Evolutionary conservation across 345 rosid species (phyloP).

Genomic region (Raphanus sativus): DNA sequence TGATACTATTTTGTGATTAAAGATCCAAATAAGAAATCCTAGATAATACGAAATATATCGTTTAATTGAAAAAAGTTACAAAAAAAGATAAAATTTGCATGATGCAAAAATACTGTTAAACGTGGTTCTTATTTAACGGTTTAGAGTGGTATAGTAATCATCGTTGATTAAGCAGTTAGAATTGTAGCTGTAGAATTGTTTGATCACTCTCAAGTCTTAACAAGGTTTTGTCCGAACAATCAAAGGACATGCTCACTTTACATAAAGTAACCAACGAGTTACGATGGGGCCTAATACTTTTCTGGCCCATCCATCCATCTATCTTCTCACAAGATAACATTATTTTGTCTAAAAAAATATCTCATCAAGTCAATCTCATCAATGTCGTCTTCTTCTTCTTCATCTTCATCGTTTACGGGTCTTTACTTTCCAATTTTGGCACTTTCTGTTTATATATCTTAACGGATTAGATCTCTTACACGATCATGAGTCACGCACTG

Average conservation of each 20-base stretch:
- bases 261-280: not conserved
- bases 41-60: too few species aligned
- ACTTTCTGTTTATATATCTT: not conserved
- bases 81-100: too few species aligned
- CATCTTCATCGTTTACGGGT: constrained; percentile 30
- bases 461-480: constrained; percentile 33
- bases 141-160: too few species aligned
- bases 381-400: constrained; percentile 9
- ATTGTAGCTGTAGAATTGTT: too few species aligned
- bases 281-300: constrained; percentile 22
- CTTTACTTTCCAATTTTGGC: not conserved
- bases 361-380: constrained; percentile 5
- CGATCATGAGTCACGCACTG: constrained; percentile 21
- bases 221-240: not conserved
- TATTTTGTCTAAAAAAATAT: constrained; percentile 7
- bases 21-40: not conserved
- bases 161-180: too few species aligned
- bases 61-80: too few species aligned
- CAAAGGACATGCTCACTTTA: not conserved
- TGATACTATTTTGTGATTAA: not conserved
- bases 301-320: constrained; percentile 26
- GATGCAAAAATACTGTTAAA: too few species aligned
- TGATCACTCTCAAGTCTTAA: not conserved
- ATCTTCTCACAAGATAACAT: constrained; percentile 7
- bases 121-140: too few species aligned